Base-by-base conservation (phyloP, 257 asterid genomes). In the Ocimum tenuiflorum region DNA sequence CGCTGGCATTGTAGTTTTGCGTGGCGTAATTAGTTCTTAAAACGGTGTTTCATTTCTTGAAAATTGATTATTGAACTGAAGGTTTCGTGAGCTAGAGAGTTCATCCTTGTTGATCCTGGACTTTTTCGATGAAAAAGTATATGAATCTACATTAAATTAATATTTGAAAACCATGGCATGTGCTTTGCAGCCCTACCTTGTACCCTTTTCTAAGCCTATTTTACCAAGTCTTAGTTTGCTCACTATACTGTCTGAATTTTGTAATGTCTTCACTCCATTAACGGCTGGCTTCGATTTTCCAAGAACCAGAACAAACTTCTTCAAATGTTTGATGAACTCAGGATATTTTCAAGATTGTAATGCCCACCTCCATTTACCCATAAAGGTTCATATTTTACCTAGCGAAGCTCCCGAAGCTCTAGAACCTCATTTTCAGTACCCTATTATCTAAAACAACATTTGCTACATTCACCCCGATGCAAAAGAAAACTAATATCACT, bases 301-400 rank as follows among this genome's bases (percentile, higher is more conserved):
- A 65, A 88, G 95, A 55, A 85, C 69, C 71, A 83, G 70, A 6
- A 91, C 96, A 57, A 86, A 91, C 53, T 86, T 88, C 65, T 91
- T 88, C 41, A 88, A 79, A 67, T 86, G 95, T 59, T 86, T 91
- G 63, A 91, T 86, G 85, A 85, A 91, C 79, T 88, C 98, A 0
- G 98, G 95, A 47, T 83, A 91, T 54, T 88, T 75, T 91, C 98
- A 41, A 91, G 96, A 78, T 91, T 91, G 87, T 95, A 85, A 77
- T 91, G 96, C 14, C 96, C 96, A 33, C 95, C 98, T 54, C 98
- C 96, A 19, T 46, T 85, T 79, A 91, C 58, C 98, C 98, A 91
- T 43, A 86, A 17, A 45, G 98, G 98, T 20, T 91, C 98, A 38
- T 91, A 91, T 63, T 88, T 88, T 47, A 82, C 85, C 74, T 85